These are phyloP conservation scores for Tulasnella sp. DNA, from an alignment of 768 basidiomycete genomes.

Conservation along the genomic window DNA sequence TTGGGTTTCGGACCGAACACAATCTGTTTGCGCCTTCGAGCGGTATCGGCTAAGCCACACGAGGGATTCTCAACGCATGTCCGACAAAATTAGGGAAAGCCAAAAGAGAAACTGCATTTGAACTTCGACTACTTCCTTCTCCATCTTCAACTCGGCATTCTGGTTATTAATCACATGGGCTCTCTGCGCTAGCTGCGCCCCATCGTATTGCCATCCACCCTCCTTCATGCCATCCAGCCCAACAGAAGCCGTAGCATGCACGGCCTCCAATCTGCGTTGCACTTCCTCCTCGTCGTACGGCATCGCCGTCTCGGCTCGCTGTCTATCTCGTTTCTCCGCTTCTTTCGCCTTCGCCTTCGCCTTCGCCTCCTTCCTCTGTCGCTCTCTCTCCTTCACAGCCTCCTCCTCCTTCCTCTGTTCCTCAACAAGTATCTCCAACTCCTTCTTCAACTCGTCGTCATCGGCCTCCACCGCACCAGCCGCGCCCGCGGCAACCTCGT, in stretches of 20 bases:
- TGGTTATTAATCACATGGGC: constrained; percentile 8
- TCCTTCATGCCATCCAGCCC: neutral
- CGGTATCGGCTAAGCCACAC: too few species aligned
- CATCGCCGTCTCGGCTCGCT: neutral
- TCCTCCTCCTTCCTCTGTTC: constrained; percentile 13
- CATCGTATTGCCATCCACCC: constrained; percentile 11
- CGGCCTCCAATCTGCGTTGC: constrained; percentile 2
- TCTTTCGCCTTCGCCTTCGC: neutral
- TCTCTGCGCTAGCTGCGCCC: constrained; percentile 11
- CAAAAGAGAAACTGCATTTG: too few species aligned
- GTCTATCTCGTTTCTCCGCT: neutral
- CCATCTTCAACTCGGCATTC: constrained; percentile 10
- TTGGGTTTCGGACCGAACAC: too few species aligned
- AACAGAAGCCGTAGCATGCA: constrained; percentile 5
- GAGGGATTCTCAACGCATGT: too few species aligned
- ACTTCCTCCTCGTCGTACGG: neutral
- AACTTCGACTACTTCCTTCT: too few species aligned
- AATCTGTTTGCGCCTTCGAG: too few species aligned
- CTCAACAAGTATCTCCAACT: constrained; percentile 12
- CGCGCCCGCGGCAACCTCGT: constrained; percentile 43
- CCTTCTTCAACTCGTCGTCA: constrained; percentile 12
- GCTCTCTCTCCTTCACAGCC: neutral
- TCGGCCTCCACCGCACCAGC: constrained; percentile 34
- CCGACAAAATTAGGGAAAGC: too few species aligned
- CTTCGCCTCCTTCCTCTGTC: neutral